Base-by-base conservation (phyloP, 495 filamentous ascomycete genomes). In the Xylaria acuta region DNA sequence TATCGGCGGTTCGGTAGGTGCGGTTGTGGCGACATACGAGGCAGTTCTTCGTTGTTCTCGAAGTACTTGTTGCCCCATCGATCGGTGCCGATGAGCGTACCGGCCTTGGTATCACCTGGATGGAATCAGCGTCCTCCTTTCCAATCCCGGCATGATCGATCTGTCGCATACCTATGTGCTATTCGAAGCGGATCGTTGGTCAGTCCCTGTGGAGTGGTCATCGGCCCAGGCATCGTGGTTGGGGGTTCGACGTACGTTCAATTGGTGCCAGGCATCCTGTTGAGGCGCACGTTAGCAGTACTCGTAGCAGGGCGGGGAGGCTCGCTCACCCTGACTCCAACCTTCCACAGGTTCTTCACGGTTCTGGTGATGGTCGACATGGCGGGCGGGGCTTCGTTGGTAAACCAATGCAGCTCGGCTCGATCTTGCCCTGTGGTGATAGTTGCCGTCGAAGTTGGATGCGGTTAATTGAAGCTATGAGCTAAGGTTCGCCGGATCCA, bases 1-100 rank as follows among this genome's bases (percentile, higher is more conserved):
- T 6, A 53, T 38, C 5, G 65, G 22, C 14, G 5, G 9, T 54
- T 40, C 16, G 25, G 12, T 43, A 25, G 4, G 14, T 11, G 14
- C 9, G 22, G 0, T 27, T 1, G 8, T 1, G 12, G 49, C 49
- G 5, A 75, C 92, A 82, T 84, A 97, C 95, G 89, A 63, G 97
- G 97, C 59, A 99, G 86, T 82, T 99, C 96, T 80, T 99, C 94
- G 73, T 90, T 82, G 85, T 99, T 97, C 87, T 98, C 97, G 84
- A 88, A 99, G 87, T 87, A 99, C 82, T 97, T 98, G 88, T 99
- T 99, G 79, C 97, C 97, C 81, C 89, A 98, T 77, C 90, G 88
- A 86, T 99, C 97, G 73, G 81, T 86, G 69, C 91, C 97, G 72
- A 99, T 90, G 76, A 97, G 87, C 66, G 88, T 91, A 76, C 97